A percentile compares a stretch with the other conserved stretches of the same genome.
These are phyloP conservation scores for Colletotrichum coccodes DNA, from an alignment of 2,329 filamentous ascomycete genomes.

Conservation along the genomic window DNA sequence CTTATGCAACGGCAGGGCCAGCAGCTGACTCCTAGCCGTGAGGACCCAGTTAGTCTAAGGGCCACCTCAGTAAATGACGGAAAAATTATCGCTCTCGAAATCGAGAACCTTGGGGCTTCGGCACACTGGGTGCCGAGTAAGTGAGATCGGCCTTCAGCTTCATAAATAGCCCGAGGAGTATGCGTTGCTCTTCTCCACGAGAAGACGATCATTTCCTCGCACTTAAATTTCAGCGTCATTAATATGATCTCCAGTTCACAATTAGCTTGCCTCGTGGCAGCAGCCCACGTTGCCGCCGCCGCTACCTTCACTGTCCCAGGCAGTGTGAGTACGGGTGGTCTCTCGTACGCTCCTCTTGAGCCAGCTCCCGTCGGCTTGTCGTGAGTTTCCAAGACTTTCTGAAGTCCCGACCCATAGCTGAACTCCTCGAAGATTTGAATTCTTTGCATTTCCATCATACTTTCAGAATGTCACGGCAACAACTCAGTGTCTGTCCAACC, in stretches of 20 bases:
- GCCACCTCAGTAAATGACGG: neutral
- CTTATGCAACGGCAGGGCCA: neutral
- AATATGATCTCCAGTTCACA: neutral
- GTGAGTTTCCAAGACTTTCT: too few relatives aligned
- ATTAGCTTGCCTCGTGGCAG: neutral
- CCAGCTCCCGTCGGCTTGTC: constrained; percentile 20
- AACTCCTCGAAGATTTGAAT: constrained; percentile 55
- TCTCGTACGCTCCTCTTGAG: constrained; percentile 19
- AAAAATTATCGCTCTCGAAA: neutral
- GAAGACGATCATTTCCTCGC: neutral
- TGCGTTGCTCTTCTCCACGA: neutral
- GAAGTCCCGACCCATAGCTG: too few relatives aligned
- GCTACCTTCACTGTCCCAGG: constrained; percentile 10
- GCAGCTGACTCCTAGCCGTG: neutral
- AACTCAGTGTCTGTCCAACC: constrained; percentile 60
- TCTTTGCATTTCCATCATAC: constrained; percentile 66
- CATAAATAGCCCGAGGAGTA: neutral
- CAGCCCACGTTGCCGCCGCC: constrained; percentile 1
- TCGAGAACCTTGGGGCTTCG: neutral
- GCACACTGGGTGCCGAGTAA: neutral
- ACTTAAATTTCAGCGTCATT: neutral
- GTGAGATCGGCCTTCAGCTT: neutral
- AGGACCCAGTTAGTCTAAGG: neutral
- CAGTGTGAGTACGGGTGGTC: neutral
- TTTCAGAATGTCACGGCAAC: constrained; percentile 62